Evolutionary conservation across 164 flowering plant genomes (phyloP).

Genomic region (Protea cynaroides): DNA sequence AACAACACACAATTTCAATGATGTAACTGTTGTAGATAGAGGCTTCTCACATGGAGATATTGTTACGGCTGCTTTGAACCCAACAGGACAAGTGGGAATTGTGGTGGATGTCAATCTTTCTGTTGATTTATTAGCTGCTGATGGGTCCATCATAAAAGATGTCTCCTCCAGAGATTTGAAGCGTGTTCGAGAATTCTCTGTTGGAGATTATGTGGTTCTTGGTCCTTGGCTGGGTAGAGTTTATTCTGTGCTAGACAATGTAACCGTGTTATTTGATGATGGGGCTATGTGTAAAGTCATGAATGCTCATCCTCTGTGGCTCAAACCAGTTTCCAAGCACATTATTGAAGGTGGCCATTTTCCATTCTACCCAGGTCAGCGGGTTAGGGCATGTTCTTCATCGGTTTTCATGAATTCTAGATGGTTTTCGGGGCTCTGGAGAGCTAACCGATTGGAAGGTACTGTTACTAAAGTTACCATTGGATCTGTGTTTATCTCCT

Average conservation of each 20-base stretch:
- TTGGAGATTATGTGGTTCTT: constrained; percentile 84
- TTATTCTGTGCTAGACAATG: constrained; percentile 88
- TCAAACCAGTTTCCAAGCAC: constrained; percentile 60
- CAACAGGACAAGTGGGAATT: constrained; percentile 85
- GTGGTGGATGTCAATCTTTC: constrained; percentile 74
- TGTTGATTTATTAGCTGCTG: constrained; percentile 60
- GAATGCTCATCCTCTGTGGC: constrained; percentile 75
- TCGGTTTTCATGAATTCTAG: constrained; percentile 79
- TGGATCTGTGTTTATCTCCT: constrained; percentile 76
- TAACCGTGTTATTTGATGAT: constrained; percentile 87
- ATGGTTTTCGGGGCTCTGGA: constrained; percentile 91
- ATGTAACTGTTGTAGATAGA: constrained; percentile 66
- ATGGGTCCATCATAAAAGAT: constrained; percentile 51
- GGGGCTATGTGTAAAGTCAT: constrained; percentile 84
- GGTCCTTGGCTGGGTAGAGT: constrained; percentile 97
- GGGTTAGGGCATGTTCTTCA: constrained; percentile 72
- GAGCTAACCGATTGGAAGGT: constrained; percentile 69
- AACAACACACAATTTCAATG: constrained; percentile 40
- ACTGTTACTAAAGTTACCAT: constrained; percentile 79
- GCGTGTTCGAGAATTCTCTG: constrained; percentile 75
- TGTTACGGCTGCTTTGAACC: constrained; percentile 74
- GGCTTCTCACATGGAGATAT: constrained; percentile 91
- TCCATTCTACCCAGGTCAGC: constrained; percentile 92
- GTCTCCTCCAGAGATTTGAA: constrained; percentile 57
- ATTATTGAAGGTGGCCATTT: constrained; percentile 71